Percentiles rank a stretch among this genome's conserved stretches.
Conservation (phyloP, 306 rosid species). For the Rosa chinensis region DNA sequence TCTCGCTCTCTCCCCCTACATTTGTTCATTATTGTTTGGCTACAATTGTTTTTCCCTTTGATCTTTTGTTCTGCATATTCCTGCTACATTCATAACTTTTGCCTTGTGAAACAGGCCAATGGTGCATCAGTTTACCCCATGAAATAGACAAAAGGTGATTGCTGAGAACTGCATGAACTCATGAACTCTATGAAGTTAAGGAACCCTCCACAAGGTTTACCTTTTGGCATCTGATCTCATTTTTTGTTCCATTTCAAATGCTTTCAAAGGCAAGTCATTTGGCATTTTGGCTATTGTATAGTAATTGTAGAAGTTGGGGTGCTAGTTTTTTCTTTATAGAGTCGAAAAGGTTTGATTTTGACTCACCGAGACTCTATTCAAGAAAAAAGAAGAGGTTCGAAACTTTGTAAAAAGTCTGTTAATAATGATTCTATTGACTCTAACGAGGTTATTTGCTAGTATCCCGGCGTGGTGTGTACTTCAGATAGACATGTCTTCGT, state of each 20-base stretch:
- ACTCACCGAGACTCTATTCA: not conserved
- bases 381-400: not conserved
- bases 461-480: too few species aligned
- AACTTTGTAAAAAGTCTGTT: not conserved
- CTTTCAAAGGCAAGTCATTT: constrained; percentile 9
- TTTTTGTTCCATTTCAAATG: not conserved
- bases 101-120: constrained; percentile 19
- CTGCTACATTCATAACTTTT: not conserved
- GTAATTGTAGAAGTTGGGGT: not conserved
- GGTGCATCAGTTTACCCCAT: not conserved
- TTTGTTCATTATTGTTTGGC: not conserved
- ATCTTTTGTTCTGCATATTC: not conserved
- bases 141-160: constrained; percentile 19
- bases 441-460: too few species aligned
- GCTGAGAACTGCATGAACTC: not conserved
- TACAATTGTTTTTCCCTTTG: not conserved
- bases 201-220: not conserved
- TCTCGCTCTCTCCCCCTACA: not conserved
- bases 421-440: too few species aligned
- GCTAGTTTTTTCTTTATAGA: not conserved
- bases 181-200: constrained; percentile 15
- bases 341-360: not conserved
- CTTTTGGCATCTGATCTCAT: constrained; percentile 15
- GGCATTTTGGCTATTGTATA: constrained; percentile 19
- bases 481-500: too few species aligned